phyloP scores from a whole-genome alignment of 129 eudicot genomes.

The Deinandra increscens region DNA sequence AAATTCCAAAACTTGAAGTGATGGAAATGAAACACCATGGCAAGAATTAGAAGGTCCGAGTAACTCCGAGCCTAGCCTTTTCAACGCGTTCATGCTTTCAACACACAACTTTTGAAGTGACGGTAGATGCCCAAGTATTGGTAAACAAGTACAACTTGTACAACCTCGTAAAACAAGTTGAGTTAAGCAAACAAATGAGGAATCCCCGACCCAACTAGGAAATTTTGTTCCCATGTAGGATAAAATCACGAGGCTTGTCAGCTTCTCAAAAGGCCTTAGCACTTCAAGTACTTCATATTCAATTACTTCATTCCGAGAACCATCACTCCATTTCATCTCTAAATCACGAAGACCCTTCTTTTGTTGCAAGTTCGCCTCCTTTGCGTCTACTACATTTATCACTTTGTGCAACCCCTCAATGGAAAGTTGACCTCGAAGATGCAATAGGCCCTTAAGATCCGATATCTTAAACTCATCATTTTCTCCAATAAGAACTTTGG shows the following conservation, averaged over 20 bases:
- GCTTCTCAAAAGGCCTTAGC: slow-evolving; percentile 7
- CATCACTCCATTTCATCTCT: background rate
- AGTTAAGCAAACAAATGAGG: background rate
- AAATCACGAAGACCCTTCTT: background rate
- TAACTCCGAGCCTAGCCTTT: background rate
- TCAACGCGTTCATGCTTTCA: background rate
- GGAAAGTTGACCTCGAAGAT: background rate
- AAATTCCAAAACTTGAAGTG: background rate
- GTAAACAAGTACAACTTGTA: background rate
- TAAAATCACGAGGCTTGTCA: background rate
- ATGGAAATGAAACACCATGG: background rate
- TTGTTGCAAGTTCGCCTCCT: background rate
- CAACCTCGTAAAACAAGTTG: background rate
- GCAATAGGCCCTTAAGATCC: background rate
- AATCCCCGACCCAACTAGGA: slow-evolving; percentile 8
- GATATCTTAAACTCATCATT: background rate
- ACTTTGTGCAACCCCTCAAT: background rate
- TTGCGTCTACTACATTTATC: background rate
- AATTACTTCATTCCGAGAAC: background rate
- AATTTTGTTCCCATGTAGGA: background rate
- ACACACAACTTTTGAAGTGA: background rate
- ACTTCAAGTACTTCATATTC: slow-evolving; percentile 4
- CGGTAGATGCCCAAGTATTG: background rate
- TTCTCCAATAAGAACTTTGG: background rate
- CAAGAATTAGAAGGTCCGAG: background rate